Evolutionary conservation across 805 yeast genomes (phyloP), one percentile per base, ranked within the genome.

Genomic region (Candida glaebosa): DNA sequence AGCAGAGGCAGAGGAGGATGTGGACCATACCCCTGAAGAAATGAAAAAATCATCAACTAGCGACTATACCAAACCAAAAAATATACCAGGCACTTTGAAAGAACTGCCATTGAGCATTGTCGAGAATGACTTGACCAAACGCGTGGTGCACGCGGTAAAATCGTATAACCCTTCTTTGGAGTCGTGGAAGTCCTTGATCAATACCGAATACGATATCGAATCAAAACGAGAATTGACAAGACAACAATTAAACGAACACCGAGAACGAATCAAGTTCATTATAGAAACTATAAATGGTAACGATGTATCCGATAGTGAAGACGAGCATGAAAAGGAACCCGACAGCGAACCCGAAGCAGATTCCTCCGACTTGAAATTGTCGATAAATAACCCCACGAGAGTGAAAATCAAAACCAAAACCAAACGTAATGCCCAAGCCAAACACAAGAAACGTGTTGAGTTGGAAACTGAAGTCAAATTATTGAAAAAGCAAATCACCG

Each of bases 101-200:
- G 60, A 65, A 24, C 67, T 66, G 2, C 82, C 95, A 1, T 58
- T 81, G n/a, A 52, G 53, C 32, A 76, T 87, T 14, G 73, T 69
- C 43, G 72, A 73, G n/a, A 53, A 65, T 36, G 81, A 71, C 15
- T 60, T 51, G 2, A 42, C 49, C 10, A 52, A 56, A 7, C 53
- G 55, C 31, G 31, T 81, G 3, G 89, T 96, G 9, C 82, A 83
- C 52, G 93, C 83, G 2, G 98, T 98, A 41, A 86, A 84, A 60
- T 90, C 98, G 2, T 93, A 88, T 58, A 93, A 93, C 58, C 99
- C 99, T 18, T 75, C 91, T 9, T 69, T 82, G 48, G 84, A 82
- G 42, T 79, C 85, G 19, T 93, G 99, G 99, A 79, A 80, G 52
- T 63, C 61, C 15, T 72, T 90, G 51, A 77, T 93, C 39, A 68